A percentile compares a stretch with the other conserved stretches of the same genome.
phyloP scores from a whole-genome alignment of 2,329 filamentous ascomycete species.

The Colletotrichum kahawae region DNA sequence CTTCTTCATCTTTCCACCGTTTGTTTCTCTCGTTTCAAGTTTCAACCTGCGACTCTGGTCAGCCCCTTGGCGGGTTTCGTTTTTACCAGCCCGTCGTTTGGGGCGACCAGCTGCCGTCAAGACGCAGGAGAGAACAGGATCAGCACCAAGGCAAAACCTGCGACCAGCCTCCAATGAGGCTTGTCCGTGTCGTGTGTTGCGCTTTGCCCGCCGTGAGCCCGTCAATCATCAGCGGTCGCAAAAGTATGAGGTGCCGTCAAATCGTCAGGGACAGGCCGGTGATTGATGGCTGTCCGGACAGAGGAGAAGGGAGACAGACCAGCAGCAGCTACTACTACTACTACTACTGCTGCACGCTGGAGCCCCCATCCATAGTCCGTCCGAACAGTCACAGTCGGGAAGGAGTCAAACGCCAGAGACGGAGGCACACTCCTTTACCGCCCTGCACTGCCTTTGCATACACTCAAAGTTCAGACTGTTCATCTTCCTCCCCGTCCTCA shows the following conservation, averaged over 20 bases:
- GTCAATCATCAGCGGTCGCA: neutral
- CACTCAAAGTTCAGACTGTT: neutral
- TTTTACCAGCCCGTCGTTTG: conserved; percentile 3
- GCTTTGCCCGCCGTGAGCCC: neutral
- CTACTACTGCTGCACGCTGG: neutral
- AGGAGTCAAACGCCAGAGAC: neutral
- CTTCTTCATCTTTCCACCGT: neutral
- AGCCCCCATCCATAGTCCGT: neutral
- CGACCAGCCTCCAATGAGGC: neutral
- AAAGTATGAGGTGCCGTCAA: neutral
- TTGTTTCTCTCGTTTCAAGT: conserved; percentile 13
- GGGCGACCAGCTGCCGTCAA: neutral
- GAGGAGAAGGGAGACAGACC: neutral
- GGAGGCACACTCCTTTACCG: neutral
- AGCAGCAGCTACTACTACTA: neutral
- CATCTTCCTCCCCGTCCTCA: neutral
- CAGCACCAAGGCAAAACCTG: neutral
- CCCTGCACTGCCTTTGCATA: neutral
- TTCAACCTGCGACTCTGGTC: conserved; percentile 14
- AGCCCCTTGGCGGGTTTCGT: conserved; percentile 9
- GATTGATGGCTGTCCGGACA: neutral
- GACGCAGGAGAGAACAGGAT: neutral
- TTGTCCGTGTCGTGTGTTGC: neutral
- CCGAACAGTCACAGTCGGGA: conserved; percentile 10
- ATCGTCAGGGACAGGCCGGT: neutral